These are phyloP conservation scores for Sporothrix euskadiensis DNA, from an alignment of 2,329 filamentous ascomycete species.

Conservation along the genomic window DNA sequence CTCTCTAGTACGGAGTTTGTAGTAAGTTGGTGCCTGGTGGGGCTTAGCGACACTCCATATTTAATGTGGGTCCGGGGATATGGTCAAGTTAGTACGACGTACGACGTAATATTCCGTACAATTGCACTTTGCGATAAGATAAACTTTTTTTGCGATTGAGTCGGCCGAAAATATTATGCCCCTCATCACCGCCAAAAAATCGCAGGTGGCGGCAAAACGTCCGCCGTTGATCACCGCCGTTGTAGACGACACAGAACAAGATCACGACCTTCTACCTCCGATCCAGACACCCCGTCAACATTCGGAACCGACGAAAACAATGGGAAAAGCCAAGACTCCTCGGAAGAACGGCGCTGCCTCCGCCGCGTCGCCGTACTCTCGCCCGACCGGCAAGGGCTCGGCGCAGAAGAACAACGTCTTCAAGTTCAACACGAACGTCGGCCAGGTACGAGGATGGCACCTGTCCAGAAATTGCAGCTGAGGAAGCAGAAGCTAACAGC, in stretches of 20 bases:
- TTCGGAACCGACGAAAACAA: constrained; percentile 30
- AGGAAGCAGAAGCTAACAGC: not conserved
- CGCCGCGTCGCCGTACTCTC: constrained; percentile 42
- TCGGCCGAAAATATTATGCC: constrained; percentile 30
- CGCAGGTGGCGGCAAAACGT: not conserved
- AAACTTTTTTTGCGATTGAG: constrained; percentile 11
- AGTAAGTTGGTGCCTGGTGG: constrained; percentile 24
- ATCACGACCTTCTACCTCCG: not conserved
- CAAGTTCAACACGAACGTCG: constrained; percentile 92
- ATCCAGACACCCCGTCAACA: too few species aligned
- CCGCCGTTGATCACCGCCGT: not conserved
- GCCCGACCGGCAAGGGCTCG: constrained; percentile 34
- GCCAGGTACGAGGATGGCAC: constrained; percentile 45
- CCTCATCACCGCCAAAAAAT: constrained; percentile 34
- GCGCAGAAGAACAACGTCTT: constrained; percentile 76
- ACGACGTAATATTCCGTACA: too few species aligned
- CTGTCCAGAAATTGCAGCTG: not conserved
- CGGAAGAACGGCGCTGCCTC: constrained; percentile 40
- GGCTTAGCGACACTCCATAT: constrained; percentile 14
- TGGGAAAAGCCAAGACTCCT: constrained; percentile 47
- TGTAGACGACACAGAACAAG: not conserved
- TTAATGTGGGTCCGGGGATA: not conserved
- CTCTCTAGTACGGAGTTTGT: too few species aligned
- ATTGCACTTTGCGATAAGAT: constrained; percentile 28
- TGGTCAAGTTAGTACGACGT: not conserved